Evolutionary conservation across 2,329 filamentous ascomycete species (phyloP), one percentile per base, ranked within the genome.

Genomic region (Gnomoniopsis sp.): DNA sequence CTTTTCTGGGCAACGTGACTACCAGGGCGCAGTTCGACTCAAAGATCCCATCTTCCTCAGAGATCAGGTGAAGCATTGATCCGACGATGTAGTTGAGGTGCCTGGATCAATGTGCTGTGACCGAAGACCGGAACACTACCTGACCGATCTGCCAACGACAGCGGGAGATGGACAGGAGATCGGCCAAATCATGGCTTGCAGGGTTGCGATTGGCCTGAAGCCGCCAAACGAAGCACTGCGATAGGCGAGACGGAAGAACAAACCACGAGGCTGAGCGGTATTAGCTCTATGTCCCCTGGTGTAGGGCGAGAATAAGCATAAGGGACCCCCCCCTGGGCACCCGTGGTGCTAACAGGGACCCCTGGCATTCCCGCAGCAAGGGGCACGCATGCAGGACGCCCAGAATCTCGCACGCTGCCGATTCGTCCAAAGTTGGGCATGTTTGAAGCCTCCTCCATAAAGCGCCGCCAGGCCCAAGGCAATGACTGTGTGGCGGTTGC

Each of bases 11-110:
- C 21, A 0, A 38, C 33, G 19, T 60, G 43, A 33, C n/a, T 46
- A 17, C 43, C 19, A 46, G 43, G 19, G 15, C 6, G 19, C n/a
- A 46, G 43, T 46, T 30, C 23, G 48, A 36, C 33, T 48, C 51
- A 26, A 49, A 6, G 17, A 22, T 34, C 26, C 34, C 53, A 44
- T 51, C 10, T n/a, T 47, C 21, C 49, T 54, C 57, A 60, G 49
- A 64, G 53, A 63, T 63, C 61, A 62, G 63, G 61, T 64, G 63
- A 64, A 63, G 63, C 61, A 62, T 30, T 58, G 55, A 57, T 62
- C 61, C 52, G 61, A 64, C 61, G 58, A 52, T 56, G 49, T 26
- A 34, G 46, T 51, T 34, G 57, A 53, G 49, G 52, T 57, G 51
- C 49, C 38, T 51, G 43, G 52, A 26, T 55, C 41, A 41, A 30